Percentiles rank a stretch among this genome's conserved stretches.
Evolutionary conservation across 2,329 filamentous ascomycete species (phyloP).

Genomic region (Botrytis squamosa): DNA sequence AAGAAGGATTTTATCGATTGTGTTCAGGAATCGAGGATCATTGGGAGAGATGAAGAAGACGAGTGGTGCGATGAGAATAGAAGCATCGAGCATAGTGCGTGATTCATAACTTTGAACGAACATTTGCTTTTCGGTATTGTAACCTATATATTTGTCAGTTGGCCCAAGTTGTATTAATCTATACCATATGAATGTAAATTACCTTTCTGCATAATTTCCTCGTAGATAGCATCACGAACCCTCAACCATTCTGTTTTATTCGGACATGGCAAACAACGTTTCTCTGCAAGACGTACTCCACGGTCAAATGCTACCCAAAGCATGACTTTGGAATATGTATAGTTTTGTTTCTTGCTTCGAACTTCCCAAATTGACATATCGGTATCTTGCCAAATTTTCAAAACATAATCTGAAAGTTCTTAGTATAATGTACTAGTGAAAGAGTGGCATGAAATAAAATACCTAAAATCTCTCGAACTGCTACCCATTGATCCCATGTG

Average conservation of each 20-base stretch:
- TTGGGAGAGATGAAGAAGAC: constrained; percentile 80
- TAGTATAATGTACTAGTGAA: constrained; percentile 19
- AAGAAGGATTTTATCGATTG: constrained; percentile 68
- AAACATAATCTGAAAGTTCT: constrained; percentile 58
- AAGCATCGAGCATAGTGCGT: constrained; percentile 67
- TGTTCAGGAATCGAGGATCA: constrained; percentile 71
- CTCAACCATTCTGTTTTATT: constrained; percentile 65
- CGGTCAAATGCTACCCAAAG: constrained; percentile 80
- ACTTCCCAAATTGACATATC: constrained; percentile 88
- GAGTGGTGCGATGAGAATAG: constrained; percentile 72
- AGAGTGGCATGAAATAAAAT: constrained; percentile 24
- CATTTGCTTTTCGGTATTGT: constrained; percentile 65
- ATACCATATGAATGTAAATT: constrained; percentile 3
- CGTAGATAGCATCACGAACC: constrained; percentile 66
- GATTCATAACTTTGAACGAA: constrained; percentile 78
- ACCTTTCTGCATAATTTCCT: constrained; percentile 74
- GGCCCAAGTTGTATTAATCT: background rate
- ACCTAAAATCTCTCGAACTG: constrained; percentile 65
- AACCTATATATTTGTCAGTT: constrained; percentile 47
- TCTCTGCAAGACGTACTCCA: constrained; percentile 70
- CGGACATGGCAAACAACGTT: constrained; percentile 72
- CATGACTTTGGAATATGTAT: constrained; percentile 80
- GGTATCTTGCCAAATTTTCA: constrained; percentile 63
- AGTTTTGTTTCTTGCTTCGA: constrained; percentile 71
- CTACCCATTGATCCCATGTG: constrained; percentile 73